Conservation (phyloP, 805 yeast species). For the Wickerhamiella nectarea region DNA sequence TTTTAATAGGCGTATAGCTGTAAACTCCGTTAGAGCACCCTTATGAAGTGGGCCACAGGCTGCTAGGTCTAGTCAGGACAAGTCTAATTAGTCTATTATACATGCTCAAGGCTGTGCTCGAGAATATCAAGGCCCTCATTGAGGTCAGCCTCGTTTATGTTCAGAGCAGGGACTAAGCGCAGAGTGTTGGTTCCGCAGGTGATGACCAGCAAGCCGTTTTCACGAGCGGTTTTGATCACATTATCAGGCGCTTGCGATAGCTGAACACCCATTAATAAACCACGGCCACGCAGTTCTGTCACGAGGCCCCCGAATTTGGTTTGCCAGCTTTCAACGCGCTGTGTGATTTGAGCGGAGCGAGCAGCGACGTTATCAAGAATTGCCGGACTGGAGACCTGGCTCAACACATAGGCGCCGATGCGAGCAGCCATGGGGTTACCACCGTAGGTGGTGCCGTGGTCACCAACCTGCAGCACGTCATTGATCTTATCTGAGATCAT, state of each 20-base stretch:
- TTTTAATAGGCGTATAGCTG: too few relatives aligned
- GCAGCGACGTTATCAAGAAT: constrained; percentile 48
- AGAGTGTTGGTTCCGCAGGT: constrained; percentile 88
- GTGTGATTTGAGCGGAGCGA: constrained; percentile 44
- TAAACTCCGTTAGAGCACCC: too few relatives aligned
- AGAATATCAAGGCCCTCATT: constrained; percentile 60
- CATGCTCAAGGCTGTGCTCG: constrained; percentile 26
- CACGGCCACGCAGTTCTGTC: constrained; percentile 70
- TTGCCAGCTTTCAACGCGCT: constrained; percentile 32
- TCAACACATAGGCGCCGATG: constrained; percentile 64
- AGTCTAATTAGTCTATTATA: neutral
- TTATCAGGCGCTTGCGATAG: constrained; percentile 47
- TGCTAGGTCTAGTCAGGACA: too few relatives aligned
- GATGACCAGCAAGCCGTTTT: constrained; percentile 67
- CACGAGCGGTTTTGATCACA: constrained; percentile 57
- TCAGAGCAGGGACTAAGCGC: constrained; percentile 85
- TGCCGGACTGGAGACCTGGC: constrained; percentile 43
- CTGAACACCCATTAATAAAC: constrained; percentile 75
- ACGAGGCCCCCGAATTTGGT: constrained; percentile 48
- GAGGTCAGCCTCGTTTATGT: constrained; percentile 56
- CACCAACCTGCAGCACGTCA: constrained; percentile 64
- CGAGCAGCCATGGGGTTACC: constrained; percentile 90
- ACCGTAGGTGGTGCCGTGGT: constrained; percentile 96
- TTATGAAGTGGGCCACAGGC: too few relatives aligned
- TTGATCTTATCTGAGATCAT: constrained; percentile 74